These are phyloP conservation scores for Juglanconis sp. DNA, from an alignment of 2,329 filamentous ascomycete species.

Conservation along the genomic window DNA sequence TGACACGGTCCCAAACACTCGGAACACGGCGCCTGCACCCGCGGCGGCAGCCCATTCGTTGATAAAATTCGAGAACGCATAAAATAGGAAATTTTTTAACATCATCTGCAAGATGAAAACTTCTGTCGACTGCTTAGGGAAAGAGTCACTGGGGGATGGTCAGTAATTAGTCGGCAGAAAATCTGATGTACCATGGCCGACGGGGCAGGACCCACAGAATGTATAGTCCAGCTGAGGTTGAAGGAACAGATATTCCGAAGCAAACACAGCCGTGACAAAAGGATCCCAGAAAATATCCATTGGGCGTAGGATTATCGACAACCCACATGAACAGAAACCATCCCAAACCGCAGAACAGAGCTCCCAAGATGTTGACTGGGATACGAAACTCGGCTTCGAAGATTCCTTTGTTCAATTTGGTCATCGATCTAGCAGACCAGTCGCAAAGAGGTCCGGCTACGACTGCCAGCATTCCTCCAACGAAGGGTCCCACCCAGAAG, in stretches of 20 bases:
- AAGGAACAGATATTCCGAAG: slow-evolving; percentile 21
- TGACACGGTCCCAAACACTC: slow-evolving; percentile 28
- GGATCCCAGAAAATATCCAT: slow-evolving; percentile 18
- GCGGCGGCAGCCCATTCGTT: slow-evolving; percentile 27
- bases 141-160: slow-evolving; percentile 24
- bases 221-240: slow-evolving; percentile 26
- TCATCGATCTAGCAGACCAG: slow-evolving; percentile 20
- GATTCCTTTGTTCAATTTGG: slow-evolving; percentile 15
- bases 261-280: slow-evolving; percentile 20
- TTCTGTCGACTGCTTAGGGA: slow-evolving; percentile 27
- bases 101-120: slow-evolving; percentile 34
- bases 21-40: slow-evolving; percentile 26
- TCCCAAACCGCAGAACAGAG: slow-evolving; percentile 17
- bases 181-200: too few relatives aligned
- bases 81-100: slow-evolving; percentile 33
- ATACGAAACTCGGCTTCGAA: slow-evolving; percentile 24
- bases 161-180: background rate
- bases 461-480: slow-evolving; percentile 37
- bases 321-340: slow-evolving; percentile 23
- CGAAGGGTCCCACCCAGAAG: slow-evolving; percentile 38
- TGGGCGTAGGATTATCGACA: slow-evolving; percentile 16
- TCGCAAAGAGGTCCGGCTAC: slow-evolving; percentile 23
- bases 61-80: slow-evolving; percentile 30
- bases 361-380: slow-evolving; percentile 19
- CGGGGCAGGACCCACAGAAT: slow-evolving; percentile 26